phyloP scores from a whole-genome alignment of 208 protist species.

The Leishmania turanica region DNA sequence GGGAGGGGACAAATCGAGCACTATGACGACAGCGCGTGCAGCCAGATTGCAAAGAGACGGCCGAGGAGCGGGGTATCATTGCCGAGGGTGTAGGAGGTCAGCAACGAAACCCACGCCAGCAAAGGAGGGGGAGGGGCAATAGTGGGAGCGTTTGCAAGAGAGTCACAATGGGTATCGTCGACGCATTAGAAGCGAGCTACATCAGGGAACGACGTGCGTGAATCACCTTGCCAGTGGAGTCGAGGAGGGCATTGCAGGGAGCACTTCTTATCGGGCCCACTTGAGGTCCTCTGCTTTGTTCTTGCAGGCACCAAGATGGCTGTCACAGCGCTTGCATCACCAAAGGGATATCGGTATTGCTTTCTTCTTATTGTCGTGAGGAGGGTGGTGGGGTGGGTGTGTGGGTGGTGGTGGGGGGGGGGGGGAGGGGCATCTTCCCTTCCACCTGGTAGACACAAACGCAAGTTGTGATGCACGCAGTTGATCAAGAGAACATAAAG shows the following conservation, averaged over 20 bases:
- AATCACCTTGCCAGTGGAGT: neutral
- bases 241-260: neutral
- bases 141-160: constrained; percentile 88
- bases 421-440: rapidly evolving
- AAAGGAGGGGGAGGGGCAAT: constrained; percentile 28
- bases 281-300: neutral
- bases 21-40: neutral
- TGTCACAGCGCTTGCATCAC: neutral
- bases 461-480: neutral
- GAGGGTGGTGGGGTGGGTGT: neutral
- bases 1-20: neutral
- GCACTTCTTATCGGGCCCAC: too few relatives aligned
- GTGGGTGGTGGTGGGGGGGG: neutral
- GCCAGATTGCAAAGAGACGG: neutral
- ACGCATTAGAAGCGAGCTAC: constrained; percentile 11
- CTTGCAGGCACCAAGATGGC: neutral
- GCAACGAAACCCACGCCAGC: neutral
- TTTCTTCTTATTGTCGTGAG: neutral
- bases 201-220: too few relatives aligned
- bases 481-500: neutral
- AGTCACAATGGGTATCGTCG: constrained; percentile 92
- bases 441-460: neutral
- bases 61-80: neutral
- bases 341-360: neutral
- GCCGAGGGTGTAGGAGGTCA: neutral